Conservation (phyloP, 1,139 yeast genomes). For the Saccharomyces pastorianus region DNA sequence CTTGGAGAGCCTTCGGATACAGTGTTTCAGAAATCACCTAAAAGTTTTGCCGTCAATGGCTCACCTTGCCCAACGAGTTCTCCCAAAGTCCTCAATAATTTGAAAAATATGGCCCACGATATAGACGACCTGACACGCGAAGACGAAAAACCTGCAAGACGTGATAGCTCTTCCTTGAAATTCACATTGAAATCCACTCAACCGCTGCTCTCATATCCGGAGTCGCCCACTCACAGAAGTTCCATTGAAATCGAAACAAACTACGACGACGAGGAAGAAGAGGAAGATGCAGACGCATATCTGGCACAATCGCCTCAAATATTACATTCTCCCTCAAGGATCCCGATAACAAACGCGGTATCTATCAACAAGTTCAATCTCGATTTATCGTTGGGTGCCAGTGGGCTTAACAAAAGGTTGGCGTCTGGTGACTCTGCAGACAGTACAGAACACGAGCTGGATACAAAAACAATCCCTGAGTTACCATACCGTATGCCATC, state of each 20-base stretch:
- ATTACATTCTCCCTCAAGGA: constrained; percentile 18
- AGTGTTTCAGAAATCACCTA: not conserved
- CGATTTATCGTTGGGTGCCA: not conserved
- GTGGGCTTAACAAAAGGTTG: not conserved
- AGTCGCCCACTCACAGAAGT: not conserved
- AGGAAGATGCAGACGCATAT: not conserved
- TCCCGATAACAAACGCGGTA: constrained; percentile 23
- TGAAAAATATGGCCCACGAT: not conserved
- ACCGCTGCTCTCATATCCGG: constrained; percentile 5
- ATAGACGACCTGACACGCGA: not conserved
- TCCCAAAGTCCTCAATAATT: not conserved
- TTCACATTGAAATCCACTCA: constrained; percentile 9
- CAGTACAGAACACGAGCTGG: not conserved
- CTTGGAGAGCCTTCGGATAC: not conserved
- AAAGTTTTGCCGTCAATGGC: not conserved
- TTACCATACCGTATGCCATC: not conserved
- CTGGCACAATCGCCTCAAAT: not conserved
- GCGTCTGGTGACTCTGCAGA: not conserved
- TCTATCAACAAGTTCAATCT: constrained; percentile 19
- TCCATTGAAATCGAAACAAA: not conserved
- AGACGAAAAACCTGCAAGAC: not conserved
- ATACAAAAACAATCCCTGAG: not conserved
- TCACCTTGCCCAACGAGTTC: not conserved
- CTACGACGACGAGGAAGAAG: not conserved
- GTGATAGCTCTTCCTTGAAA: constrained; percentile 18